Conservation (phyloP, 345 rosid genomes). For the Pugionium dolabratum region DNA sequence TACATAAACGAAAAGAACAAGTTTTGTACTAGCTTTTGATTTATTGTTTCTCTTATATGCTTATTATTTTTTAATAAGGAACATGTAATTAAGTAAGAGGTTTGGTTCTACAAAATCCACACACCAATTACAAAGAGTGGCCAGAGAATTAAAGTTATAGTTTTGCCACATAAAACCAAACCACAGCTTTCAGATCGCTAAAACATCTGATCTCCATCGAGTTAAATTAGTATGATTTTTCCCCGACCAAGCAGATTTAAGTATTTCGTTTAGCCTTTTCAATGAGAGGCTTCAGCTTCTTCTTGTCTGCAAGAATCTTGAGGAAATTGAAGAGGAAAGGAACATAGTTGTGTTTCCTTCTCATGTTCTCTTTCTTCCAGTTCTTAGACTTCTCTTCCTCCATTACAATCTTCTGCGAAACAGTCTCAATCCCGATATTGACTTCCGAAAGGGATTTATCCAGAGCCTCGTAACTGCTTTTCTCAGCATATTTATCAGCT, state of each 20-base stretch:
- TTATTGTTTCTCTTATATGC: conserved; percentile 32
- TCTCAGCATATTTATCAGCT: conserved; percentile 50
- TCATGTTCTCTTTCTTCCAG: conserved; percentile 42
- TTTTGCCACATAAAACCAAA: background rate
- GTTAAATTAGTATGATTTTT: background rate
- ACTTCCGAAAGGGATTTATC: conserved; percentile 40
- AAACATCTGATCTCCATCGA: background rate
- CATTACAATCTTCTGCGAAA: conserved; percentile 44
- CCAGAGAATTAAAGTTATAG: no score
- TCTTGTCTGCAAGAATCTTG: conserved; percentile 43
- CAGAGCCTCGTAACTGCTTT: conserved; percentile 41
- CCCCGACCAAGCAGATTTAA: background rate
- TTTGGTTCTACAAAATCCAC: conserved; percentile 36
- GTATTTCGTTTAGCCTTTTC: conserved; percentile 33
- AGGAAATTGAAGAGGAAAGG: conserved; percentile 46
- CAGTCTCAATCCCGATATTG: conserved; percentile 36
- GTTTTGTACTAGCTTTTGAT: conserved; percentile 35
- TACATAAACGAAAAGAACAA: conserved; percentile 29
- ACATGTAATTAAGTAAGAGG: conserved; percentile 40
- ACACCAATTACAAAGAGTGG: background rate
- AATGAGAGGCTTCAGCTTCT: conserved; percentile 42
- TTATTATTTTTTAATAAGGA: conserved; percentile 22
- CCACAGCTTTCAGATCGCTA: background rate
- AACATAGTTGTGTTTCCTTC: conserved; percentile 43
- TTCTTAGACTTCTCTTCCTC: conserved; percentile 43